phyloP scores from a whole-genome alignment of 345 rosid species.

The Stellera chamaejasme region DNA sequence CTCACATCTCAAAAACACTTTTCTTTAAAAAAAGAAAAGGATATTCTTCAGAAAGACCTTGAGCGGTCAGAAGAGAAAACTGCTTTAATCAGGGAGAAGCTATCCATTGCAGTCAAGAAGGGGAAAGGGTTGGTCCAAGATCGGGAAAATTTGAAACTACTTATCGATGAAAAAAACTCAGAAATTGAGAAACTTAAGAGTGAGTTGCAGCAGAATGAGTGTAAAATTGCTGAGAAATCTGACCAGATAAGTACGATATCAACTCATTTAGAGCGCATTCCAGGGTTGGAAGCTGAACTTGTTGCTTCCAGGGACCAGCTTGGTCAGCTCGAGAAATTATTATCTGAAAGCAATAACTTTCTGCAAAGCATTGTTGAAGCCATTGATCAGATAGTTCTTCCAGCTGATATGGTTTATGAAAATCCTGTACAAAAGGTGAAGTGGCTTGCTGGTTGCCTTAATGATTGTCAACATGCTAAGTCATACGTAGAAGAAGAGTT shows the following conservation, averaged over 20 bases:
- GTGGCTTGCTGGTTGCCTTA: slow-evolving; percentile 47
- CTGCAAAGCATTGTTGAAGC: slow-evolving; percentile 44
- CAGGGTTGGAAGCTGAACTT: slow-evolving; percentile 59
- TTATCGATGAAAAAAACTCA: slow-evolving; percentile 56
- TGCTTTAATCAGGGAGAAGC: slow-evolving; percentile 64
- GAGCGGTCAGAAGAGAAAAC: slow-evolving; percentile 77
- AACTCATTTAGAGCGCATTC: slow-evolving; percentile 39
- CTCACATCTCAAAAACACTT: slow-evolving; percentile 36
- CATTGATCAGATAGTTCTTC: slow-evolving; percentile 40
- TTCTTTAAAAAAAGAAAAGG: slow-evolving; percentile 51
- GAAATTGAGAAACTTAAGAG: slow-evolving; percentile 56
- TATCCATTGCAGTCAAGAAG: slow-evolving; percentile 89
- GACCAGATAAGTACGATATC: slow-evolving; percentile 47
- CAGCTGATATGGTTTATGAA: slow-evolving; percentile 33
- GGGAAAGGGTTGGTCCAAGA: slow-evolving; percentile 91
- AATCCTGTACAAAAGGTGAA: slow-evolving; percentile 58
- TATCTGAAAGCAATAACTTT: slow-evolving; percentile 45
- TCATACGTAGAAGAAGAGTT: slow-evolving; percentile 40
- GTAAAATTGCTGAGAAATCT: slow-evolving; percentile 37
- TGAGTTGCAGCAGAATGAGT: slow-evolving; percentile 46
- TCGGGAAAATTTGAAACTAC: slow-evolving; percentile 55
- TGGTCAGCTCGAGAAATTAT: slow-evolving; percentile 52
- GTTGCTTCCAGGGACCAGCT: slow-evolving; percentile 35
- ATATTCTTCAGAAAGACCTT: slow-evolving; percentile 48
- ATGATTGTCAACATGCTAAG: slow-evolving; percentile 49